Conservation (phyloP, 352 stramenopile species). For the Nothophytophthora sp. region DNA sequence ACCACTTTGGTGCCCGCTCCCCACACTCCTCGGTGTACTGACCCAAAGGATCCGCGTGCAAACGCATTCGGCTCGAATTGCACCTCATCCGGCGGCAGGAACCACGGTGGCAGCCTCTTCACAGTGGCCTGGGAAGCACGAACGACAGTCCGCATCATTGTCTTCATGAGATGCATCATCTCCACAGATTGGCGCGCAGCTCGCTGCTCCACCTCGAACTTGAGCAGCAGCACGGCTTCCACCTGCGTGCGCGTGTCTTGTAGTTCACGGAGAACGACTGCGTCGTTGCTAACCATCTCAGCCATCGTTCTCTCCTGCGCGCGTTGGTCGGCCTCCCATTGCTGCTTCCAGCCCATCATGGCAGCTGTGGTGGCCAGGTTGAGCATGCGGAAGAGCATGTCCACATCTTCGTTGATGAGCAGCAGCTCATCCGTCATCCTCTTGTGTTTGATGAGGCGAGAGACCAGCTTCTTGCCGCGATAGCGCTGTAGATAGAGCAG, state of each 20-base stretch:
- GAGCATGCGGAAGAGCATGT: constrained; percentile 17
- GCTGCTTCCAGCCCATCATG: constrained; percentile 22
- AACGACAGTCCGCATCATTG: background rate
- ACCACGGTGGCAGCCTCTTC: constrained; percentile 2
- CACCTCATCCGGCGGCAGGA: constrained; percentile 12
- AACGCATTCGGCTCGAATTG: constrained; percentile 5
- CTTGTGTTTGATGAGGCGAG: background rate
- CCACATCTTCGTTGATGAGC: constrained; percentile 20
- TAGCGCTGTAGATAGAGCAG: constrained; percentile 3
- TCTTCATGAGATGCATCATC: constrained; percentile 3
- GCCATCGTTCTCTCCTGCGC: constrained; percentile 1
- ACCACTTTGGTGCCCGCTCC: constrained; percentile 20
- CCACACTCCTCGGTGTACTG: constrained; percentile 16
- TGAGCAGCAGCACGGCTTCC: constrained; percentile 17
- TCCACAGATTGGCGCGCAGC: constrained; percentile 1
- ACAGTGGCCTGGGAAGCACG: background rate
- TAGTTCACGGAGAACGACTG: constrained; percentile 9
- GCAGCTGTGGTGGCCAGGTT: constrained; percentile 5
- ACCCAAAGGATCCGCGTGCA: constrained; percentile 12
- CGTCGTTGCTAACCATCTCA: no score
- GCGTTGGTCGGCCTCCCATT: constrained; percentile 10
- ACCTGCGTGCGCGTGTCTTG: constrained; percentile 1
- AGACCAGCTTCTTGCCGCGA: constrained; percentile 1
- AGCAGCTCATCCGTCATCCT: constrained; percentile 21
- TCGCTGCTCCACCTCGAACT: constrained; percentile 12